phyloP scores from a whole-genome alignment of 768 basidiomycete genomes.

The Boletus fagicola region DNA sequence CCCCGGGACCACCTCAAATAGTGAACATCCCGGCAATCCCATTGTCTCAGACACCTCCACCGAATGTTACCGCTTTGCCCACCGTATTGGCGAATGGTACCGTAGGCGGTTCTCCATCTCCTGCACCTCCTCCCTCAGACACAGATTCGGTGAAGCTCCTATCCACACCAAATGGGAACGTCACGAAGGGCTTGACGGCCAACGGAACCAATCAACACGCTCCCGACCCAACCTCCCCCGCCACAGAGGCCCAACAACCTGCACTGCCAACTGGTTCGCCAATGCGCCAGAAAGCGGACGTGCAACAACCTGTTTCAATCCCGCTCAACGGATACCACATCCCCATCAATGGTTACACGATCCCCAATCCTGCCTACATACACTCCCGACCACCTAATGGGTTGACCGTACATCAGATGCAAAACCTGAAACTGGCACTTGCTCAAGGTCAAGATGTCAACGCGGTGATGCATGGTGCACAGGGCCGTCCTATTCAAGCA shows the following conservation, averaged over 20 bases:
- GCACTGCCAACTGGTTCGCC: slow-evolving; percentile 35
- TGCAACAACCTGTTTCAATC: slow-evolving; percentile 41
- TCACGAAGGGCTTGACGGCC: slow-evolving; percentile 31
- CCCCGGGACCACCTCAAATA: slow-evolving; percentile 38
- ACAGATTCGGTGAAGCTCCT: slow-evolving; percentile 34
- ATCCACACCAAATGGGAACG: slow-evolving; percentile 18
- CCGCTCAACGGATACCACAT: slow-evolving; percentile 50
- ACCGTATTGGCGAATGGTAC: slow-evolving; percentile 34
- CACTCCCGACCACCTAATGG: slow-evolving; percentile 38
- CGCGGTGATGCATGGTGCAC: slow-evolving; percentile 32
- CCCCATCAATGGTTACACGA: slow-evolving; percentile 39
- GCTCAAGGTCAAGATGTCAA: slow-evolving; percentile 43
- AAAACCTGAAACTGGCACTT: slow-evolving; percentile 56
- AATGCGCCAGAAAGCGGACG: slow-evolving; percentile 49
- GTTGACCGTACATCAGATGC: slow-evolving; percentile 57
- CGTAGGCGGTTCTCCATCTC: slow-evolving; percentile 31
- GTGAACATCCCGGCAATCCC: slow-evolving; percentile 31
- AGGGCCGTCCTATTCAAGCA: slow-evolving; percentile 38
- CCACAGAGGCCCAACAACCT: slow-evolving; percentile 23
- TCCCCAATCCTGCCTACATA: slow-evolving; percentile 36
- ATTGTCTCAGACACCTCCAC: slow-evolving; percentile 36
- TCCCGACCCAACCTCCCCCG: slow-evolving; percentile 13
- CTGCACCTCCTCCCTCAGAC: slow-evolving; percentile 43
- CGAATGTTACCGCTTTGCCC: slow-evolving; percentile 29
- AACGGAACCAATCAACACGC: slow-evolving; percentile 28